Evolutionary conservation across 768 basidiomycete genomes (phyloP).

Genomic region (Lentinula sp.): DNA sequence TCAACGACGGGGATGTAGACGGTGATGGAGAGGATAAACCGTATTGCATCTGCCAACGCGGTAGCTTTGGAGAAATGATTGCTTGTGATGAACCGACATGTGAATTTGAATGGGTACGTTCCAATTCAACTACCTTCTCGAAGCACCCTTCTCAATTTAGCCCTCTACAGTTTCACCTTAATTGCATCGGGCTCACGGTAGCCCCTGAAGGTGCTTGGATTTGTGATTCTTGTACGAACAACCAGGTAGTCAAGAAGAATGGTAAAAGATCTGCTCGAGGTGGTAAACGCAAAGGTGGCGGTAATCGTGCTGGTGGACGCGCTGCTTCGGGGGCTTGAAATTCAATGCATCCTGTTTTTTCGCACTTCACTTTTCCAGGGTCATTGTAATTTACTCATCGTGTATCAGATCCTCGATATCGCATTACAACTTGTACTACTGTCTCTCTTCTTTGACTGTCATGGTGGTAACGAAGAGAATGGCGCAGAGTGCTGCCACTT

Average conservation of each 20-base stretch:
- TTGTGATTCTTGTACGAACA: slow-evolving; percentile 60
- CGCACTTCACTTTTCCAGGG: background rate
- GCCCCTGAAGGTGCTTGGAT: slow-evolving; percentile 73
- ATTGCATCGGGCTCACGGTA: slow-evolving; percentile 61
- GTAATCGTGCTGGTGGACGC: slow-evolving; percentile 3
- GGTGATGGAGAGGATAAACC: slow-evolving; percentile 57
- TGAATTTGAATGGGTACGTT: slow-evolving; percentile 88
- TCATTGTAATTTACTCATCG: background rate
- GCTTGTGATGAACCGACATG: slow-evolving; percentile 82
- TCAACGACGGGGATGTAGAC: slow-evolving; percentile 45
- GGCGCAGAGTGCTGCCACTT: background rate
- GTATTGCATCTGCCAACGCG: slow-evolving; percentile 83
- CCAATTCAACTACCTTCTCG: slow-evolving; percentile 6
- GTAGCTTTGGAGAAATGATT: slow-evolving; percentile 93
- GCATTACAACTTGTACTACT: background rate
- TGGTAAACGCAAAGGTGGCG: slow-evolving; percentile 34
- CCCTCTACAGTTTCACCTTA: slow-evolving; percentile 64
- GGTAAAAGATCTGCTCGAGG: slow-evolving; percentile 46
- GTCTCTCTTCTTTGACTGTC: background rate
- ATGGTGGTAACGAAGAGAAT: background rate
- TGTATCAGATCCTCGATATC: background rate
- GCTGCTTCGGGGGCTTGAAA: slow-evolving; percentile 1
- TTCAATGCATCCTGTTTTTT: background rate
- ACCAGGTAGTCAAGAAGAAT: slow-evolving; percentile 45
- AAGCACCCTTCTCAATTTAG: slow-evolving; percentile 6